Conservation (phyloP, 2,329 filamentous ascomycete species). For the Diaporthe sp. region DNA sequence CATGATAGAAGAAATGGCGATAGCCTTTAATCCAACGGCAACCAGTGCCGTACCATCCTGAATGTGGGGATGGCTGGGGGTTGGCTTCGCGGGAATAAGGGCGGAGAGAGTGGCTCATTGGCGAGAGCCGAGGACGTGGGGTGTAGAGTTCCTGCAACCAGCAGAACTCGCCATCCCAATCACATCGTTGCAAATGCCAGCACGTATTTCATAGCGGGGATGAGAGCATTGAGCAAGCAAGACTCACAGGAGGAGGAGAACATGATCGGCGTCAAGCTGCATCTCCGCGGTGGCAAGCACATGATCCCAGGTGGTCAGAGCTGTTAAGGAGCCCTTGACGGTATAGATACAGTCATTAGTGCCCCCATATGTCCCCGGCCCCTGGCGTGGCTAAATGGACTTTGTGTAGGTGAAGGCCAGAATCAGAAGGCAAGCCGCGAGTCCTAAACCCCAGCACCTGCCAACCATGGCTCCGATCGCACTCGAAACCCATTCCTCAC, state of each 20-base stretch:
- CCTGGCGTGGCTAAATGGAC: too few species aligned
- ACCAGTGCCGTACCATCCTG: not conserved
- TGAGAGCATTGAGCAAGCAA: not conserved
- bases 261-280: conserved; percentile 13
- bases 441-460: not conserved
- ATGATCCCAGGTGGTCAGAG: not conserved
- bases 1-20: conserved; percentile 23
- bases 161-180: conserved; percentile 1
- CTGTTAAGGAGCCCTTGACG: not conserved
- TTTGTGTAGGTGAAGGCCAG: not conserved
- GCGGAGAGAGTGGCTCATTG: not conserved
- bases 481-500: not conserved
- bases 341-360: not conserved
- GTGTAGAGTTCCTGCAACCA: not conserved
- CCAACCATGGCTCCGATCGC: conserved; percentile 4
- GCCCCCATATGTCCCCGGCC: not conserved
- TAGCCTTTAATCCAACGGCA: not conserved
- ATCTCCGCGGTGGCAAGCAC: not conserved
- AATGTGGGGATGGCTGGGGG: conserved; percentile 1
- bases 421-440: not conserved
- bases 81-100: not conserved
- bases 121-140: conserved; percentile 4
- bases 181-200: not conserved
- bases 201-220: conserved; percentile 1
- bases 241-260: not conserved